Evolutionary conservation across 306 rosid genomes (phyloP), one percentile per base, ranked within the genome.

Genomic region (Casuarina glauca): DNA sequence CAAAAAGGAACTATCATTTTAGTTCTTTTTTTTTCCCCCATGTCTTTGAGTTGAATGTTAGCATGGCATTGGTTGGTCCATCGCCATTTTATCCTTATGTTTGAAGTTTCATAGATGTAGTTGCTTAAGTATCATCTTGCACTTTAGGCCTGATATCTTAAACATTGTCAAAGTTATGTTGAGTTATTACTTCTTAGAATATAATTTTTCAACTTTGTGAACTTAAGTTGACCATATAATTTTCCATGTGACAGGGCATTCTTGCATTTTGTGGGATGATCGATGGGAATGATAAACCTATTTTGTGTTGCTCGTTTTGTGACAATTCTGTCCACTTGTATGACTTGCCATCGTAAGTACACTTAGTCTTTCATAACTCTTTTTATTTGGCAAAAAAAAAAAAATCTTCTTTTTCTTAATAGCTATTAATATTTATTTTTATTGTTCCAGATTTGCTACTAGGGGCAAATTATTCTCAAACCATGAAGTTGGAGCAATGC

Each of bases 291-390:
- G 63, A 1, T 1, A 85, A 85, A 44, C 84, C 32, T 1, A 70
- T 87, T 44, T 46, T 90, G 72, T 79, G 68, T 53, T 80, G 76
- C 82, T 88, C 89, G 0, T 68, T 75, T 43, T 61, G 6, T 77
- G 86, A 87, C 78, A 79, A 79, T 73, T 78, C 80, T 5, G 89
- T 91, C 52, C 42, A 62, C 3, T 5, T 89, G 39, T 84, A 82
- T 36, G 91, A 85, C 70, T 63, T 89, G 46, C 88, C 93, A 75
- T 82, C 76, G 87, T 85, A 58, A 80, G 93, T 88, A 3, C 58
- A n/a, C 44, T 9, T 49, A 49, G 1, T 5, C 12, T 10, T 75
- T 6, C 16, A 8, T 42, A 17, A 58, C 20, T 63, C n/a, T 73
- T 0, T 54, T 13, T 15, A 3, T 36, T 48, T 13, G 4, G 5